Conservation (phyloP, 2,329 filamentous ascomycete species). For the Cladosporium oxysporum region DNA sequence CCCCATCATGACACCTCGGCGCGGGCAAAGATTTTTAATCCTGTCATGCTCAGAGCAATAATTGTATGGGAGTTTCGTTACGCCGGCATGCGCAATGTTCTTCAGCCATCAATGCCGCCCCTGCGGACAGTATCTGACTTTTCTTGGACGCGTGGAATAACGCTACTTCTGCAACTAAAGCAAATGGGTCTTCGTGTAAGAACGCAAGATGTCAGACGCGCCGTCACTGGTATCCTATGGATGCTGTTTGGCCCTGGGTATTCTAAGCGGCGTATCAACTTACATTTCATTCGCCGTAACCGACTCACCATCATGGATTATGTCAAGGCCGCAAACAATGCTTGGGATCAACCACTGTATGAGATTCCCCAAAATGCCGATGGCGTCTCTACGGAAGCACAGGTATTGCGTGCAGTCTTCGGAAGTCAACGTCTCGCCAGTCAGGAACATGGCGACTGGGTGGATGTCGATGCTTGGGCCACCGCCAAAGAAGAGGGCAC, state of each 20-base stretch:
- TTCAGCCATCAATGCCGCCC: neutral
- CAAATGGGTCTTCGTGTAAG: slow-evolving; percentile 28
- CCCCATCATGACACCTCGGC: neutral
- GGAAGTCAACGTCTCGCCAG: slow-evolving; percentile 20
- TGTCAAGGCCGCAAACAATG: slow-evolving; percentile 34
- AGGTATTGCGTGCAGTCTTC: slow-evolving; percentile 30
- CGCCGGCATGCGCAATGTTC: slow-evolving; percentile 23
- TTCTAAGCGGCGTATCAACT: slow-evolving; percentile 28
- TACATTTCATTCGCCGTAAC: slow-evolving; percentile 26
- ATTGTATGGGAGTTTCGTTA: slow-evolving; percentile 38
- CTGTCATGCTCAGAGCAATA: slow-evolving; percentile 33
- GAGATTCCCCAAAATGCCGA: neutral
- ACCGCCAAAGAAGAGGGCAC: neutral
- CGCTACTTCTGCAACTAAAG: slow-evolving; percentile 32
- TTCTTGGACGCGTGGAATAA: slow-evolving; percentile 36
- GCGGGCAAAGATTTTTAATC: slow-evolving; percentile 28
- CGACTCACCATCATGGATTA: slow-evolving; percentile 31
- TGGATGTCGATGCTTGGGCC: slow-evolving; percentile 30
- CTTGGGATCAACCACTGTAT: slow-evolving; percentile 26
- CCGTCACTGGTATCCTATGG: slow-evolving; percentile 35
- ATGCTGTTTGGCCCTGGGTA: slow-evolving; percentile 38
- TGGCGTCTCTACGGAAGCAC: neutral
- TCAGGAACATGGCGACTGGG: slow-evolving; percentile 23
- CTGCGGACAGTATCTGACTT: neutral
- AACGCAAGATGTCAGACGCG: slow-evolving; percentile 26